Base-by-base conservation (phyloP, 306 rosid genomes). In the Prunus campanulata region DNA sequence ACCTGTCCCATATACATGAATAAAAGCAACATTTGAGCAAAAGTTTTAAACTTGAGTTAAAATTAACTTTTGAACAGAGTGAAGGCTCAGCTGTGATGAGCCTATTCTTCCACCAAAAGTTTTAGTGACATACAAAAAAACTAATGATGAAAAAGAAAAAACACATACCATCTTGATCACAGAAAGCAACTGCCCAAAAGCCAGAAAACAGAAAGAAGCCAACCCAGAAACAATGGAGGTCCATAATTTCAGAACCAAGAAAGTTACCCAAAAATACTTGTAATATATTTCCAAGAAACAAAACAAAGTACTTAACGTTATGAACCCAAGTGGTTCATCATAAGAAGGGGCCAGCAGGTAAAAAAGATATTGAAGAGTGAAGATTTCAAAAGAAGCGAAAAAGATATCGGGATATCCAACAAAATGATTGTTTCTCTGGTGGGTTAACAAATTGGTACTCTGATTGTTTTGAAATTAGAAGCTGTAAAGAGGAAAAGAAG, bases 81-180 rank as follows among this genome's bases (percentile, higher is more conserved):
- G 44, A 39, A 39, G 44, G 44, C 44, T 39, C 44, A 7, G 44
- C 44, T 39, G 44, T 6, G 44, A 39, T 7, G 9, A 0, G 44
- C 44, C 9, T 39, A 39, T 39, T 39, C 44, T 39, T 39, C 44
- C 44, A 39, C 9, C 44, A 39, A 39, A 39, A 39, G 44, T 39
- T 39, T 39, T 39, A 39, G 44, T 39, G 44, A 39, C 44, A 39
- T 39, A 6, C 44, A 39, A 39, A 8, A 39, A 39, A 39, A 54
- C 66, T 16, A 44, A 19, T 39, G 35, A 13, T 10, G 13, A 62
- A 54, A 27, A 54, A 42, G 30, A 9, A 27, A 30, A 81, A 72
- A 61, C 22, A 32, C 85, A 65, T 91, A 93, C 98, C 97, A 84
- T 88, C 87, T 86, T 91, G 88, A 77, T 78, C 87, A 70, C 83